Percentiles rank a stretch among this genome's conserved stretches.
These are phyloP conservation scores for Daldinia vernicosa DNA, from an alignment of 495 filamentous ascomycete species.

Conservation along the genomic window DNA sequence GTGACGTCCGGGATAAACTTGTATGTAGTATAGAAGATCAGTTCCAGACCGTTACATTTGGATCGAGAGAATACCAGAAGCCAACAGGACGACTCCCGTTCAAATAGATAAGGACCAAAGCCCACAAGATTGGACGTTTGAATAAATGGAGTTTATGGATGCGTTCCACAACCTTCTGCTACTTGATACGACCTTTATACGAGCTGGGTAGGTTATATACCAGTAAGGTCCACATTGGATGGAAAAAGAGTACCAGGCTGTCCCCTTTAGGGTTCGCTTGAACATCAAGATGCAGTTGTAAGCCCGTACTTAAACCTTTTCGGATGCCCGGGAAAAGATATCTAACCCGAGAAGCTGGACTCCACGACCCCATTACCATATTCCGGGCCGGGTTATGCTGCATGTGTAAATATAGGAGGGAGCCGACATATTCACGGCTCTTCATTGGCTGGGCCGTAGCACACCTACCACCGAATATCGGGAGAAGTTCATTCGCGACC, in stretches of 20 bases:
- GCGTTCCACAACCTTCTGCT: neutral
- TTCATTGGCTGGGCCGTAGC: constrained; percentile 4
- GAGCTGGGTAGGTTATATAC: neutral
- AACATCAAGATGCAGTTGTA: constrained; percentile 7
- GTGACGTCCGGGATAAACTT: neutral
- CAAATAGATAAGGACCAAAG: neutral
- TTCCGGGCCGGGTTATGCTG: constrained; percentile 3
- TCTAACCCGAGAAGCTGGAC: neutral
- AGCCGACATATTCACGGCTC: neutral
- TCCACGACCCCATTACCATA: neutral
- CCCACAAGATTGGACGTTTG: neutral
- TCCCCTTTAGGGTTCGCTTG: constrained; percentile 12
- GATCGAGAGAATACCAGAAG: neutral
- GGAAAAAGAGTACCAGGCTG: constrained; percentile 1
- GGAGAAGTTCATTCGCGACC: constrained; percentile 5
- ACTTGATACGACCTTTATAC: neutral
- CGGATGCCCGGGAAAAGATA: constrained; percentile 19
- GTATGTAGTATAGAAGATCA: neutral
- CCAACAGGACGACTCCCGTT: neutral
- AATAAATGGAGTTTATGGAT: neutral
- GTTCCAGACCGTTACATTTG: neutral
- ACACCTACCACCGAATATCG: constrained; percentile 17
- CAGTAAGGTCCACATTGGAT: constrained; percentile 1
- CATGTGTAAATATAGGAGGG: constrained; percentile 3
- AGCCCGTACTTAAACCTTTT: constrained; percentile 27